These are phyloP conservation scores for Diplodia sapinea DNA, from an alignment of 2,329 filamentous ascomycete species.

Conservation along the genomic window DNA sequence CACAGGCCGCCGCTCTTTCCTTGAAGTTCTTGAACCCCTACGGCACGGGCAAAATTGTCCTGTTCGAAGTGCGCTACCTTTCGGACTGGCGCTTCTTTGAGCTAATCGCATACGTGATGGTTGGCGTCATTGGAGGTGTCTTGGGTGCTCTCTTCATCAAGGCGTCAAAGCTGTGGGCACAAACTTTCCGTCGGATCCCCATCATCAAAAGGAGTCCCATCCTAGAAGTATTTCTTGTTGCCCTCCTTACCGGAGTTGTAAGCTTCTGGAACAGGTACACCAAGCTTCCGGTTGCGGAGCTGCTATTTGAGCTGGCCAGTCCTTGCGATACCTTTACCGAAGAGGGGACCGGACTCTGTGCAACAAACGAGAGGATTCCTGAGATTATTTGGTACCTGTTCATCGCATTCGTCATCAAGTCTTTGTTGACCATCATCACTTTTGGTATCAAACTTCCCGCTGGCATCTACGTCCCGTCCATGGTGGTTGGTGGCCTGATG, in stretches of 20 bases:
- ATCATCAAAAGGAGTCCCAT: constrained; percentile 83
- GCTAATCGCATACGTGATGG: constrained; percentile 79
- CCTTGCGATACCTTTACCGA: constrained; percentile 77
- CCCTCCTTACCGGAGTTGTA: constrained; percentile 78
- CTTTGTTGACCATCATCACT: constrained; percentile 83
- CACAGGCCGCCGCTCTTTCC: constrained; percentile 74
- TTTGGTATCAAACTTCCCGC: constrained; percentile 97
- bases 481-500: constrained; percentile 95
- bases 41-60: constrained; percentile 92
- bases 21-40: constrained; percentile 96
- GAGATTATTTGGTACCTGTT: constrained; percentile 73
- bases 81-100: constrained; percentile 96
- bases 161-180: constrained; percentile 87
- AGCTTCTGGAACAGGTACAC: constrained; percentile 95
- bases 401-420: constrained; percentile 86
- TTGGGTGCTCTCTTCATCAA: constrained; percentile 95
- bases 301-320: constrained; percentile 87
- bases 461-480: constrained; percentile 97
- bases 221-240: constrained; percentile 86
- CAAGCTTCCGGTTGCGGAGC: constrained; percentile 85
- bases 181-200: constrained; percentile 80
- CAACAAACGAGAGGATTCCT: constrained; percentile 76
- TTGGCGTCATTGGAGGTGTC: constrained; percentile 83
- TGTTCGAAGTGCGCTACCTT: constrained; percentile 91
- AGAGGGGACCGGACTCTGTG: constrained; percentile 78